A percentile compares a stretch with the other conserved stretches of the same genome.
Evolutionary conservation across 1,139 yeast species (phyloP).

Genomic region (Yamadazyma friedrichii): DNA sequence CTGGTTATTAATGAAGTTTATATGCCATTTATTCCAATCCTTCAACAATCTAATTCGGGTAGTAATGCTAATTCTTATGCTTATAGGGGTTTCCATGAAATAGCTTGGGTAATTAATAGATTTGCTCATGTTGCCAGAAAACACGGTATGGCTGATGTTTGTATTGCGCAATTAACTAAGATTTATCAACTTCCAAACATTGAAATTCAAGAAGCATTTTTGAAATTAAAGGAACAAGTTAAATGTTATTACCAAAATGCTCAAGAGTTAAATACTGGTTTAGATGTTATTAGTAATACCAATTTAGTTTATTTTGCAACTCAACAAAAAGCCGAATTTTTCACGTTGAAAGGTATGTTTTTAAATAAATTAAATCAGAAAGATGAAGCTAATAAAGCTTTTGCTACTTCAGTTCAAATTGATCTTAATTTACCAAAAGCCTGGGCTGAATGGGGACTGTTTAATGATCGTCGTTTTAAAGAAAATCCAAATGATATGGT

Average conservation of each 20-base stretch:
- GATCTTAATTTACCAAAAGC: slow-evolving; percentile 94
- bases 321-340: slow-evolving; percentile 96
- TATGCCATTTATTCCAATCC: slow-evolving; percentile 85
- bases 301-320: slow-evolving; percentile 94
- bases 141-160: slow-evolving; percentile 96
- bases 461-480: slow-evolving; percentile 84
- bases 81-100: slow-evolving; percentile 96
- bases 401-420: slow-evolving; percentile 95
- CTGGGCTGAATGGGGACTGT: slow-evolving; percentile 99
- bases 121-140: slow-evolving; percentile 98
- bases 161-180: slow-evolving; percentile 87
- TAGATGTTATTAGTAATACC: slow-evolving; percentile 95
- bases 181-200: slow-evolving; percentile 95
- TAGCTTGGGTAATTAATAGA: slow-evolving; percentile 97
- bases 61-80: slow-evolving; percentile 87
- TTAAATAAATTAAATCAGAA: slow-evolving; percentile 83
- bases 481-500: slow-evolving; percentile 81
- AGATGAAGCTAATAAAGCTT: slow-evolving; percentile 96
- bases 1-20: slow-evolving; percentile 94
- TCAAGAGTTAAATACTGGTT: slow-evolving; percentile 86
- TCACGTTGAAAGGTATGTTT: slow-evolving; percentile 97
- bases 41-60: slow-evolving; percentile 73
- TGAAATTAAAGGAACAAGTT: slow-evolving; percentile 94
- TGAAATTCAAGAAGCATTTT: slow-evolving; percentile 96
- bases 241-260: slow-evolving; percentile 92